Evolutionary conservation across 1,284 basidiomycete genomes (phyloP).

Genomic region (Serendipita sp.): DNA sequence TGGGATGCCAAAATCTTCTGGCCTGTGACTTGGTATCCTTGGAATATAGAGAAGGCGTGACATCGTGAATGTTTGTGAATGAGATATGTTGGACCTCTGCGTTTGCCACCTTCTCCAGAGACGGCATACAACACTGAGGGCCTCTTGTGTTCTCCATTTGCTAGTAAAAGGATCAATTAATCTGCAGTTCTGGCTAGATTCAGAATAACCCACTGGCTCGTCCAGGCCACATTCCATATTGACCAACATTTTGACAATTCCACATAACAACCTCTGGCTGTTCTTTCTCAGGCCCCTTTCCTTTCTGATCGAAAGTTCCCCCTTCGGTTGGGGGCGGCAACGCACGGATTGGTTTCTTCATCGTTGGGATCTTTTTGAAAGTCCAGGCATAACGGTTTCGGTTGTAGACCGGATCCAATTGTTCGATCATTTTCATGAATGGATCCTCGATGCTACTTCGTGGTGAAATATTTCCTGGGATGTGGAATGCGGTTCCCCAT

Average conservation of each 20-base stretch:
- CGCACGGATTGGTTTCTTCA: neutral
- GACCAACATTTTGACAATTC: slow-evolving; percentile 5
- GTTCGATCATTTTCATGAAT: slow-evolving; percentile 6
- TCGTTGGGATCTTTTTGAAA: neutral
- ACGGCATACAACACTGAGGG: slow-evolving; percentile 1
- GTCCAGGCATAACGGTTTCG: slow-evolving; percentile 3
- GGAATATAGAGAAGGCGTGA: slow-evolving; percentile 58
- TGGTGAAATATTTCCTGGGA: slow-evolving; percentile 4
- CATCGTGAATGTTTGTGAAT: slow-evolving; percentile 68
- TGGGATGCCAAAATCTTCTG: slow-evolving; percentile 29
- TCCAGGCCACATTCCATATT: slow-evolving; percentile 5
- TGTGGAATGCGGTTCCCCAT: slow-evolving; percentile 5
- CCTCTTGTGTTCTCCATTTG: neutral
- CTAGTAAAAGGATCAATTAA: neutral
- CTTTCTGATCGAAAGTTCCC: neutral
- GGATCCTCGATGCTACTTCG: slow-evolving; percentile 3
- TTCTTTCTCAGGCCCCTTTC: neutral
- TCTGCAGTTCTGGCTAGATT: neutral
- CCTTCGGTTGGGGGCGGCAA: neutral
- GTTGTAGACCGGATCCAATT: slow-evolving; percentile 4
- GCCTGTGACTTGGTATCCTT: slow-evolving; percentile 4
- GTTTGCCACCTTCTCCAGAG: slow-evolving; percentile 21
- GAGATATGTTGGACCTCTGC: slow-evolving; percentile 45
- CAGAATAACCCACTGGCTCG: neutral
- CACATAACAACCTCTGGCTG: slow-evolving; percentile 3